Base-by-base conservation (phyloP, 1,139 yeast genomes). In the Nematodospora anomalae region DNA sequence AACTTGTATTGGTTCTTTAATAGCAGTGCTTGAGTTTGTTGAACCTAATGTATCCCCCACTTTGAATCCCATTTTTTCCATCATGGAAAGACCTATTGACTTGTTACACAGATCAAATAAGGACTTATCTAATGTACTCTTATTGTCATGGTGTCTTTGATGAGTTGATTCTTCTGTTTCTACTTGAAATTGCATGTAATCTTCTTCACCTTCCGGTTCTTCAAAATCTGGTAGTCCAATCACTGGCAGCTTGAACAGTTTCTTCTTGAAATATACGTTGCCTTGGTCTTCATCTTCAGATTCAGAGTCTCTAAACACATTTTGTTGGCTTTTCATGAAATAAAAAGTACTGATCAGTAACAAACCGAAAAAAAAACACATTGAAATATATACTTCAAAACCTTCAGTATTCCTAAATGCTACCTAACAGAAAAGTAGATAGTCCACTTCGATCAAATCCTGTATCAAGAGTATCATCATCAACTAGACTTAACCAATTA, bases 1-100 rank as follows among this genome's bases (percentile, higher is more conserved):
- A 4, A 42, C 42, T 31, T 23, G 56, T 10, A 50, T 40, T 2
- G 54, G 55, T 10, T 51, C 66, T 27, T 30, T 37, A 37, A 44
- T 50, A 3, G 44, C 49, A 51, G 29, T 51, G 56, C 43, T 38
- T 13, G 31, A 49, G 11, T 23, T 29, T 3, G 30, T 44, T 12
- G 42, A 44, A 0, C 81, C 81, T 12, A 76, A 53, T 0, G 68
- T 45, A 9, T 64, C 59, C 8, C 79, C 81, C 2, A 63, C 51
- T 41, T 60, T 63, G 48, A 66, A 78, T 3, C 83, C 83, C 83
- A 78, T 77, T 47, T 64, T 69, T 43, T 65, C 58, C 83, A 78
- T 76, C 42, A 78, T 76, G 6, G 62, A 46, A 18, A 74, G 57
- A 0, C 80, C 83, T 32, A 69, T 63, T 0, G 77, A 68, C 29